These are phyloP conservation scores for Miamiensis avidus DNA, from an alignment of 169 alveolate species.

Conservation along the genomic window DNA sequence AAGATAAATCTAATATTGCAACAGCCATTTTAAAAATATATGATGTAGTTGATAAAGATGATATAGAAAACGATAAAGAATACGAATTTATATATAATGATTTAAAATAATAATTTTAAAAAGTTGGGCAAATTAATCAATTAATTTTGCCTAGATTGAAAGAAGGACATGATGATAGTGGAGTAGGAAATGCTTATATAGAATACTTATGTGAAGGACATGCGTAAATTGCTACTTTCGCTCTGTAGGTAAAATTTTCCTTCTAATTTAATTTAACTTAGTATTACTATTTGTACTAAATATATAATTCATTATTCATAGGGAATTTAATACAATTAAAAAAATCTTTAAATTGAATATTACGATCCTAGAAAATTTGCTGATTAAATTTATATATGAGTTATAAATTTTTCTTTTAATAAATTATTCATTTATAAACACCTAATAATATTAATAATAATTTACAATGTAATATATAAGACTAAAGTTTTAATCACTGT, in stretches of 20 bases:
- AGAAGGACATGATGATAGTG: neutral
- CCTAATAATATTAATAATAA: no score
- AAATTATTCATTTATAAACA: no score
- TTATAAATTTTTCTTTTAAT: neutral
- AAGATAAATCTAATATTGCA: no score
- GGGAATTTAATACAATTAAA: neutral
- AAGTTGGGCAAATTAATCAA: neutral
- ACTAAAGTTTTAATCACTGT: no score
- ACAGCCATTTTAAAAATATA: neutral
- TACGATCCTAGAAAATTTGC: neutral
- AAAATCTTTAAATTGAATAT: neutral
- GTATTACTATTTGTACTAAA: no score
- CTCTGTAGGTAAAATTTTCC: neutral
- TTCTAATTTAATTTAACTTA: no score
- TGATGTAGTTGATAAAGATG: neutral
- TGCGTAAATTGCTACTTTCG: neutral
- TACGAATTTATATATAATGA: neutral
- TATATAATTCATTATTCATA: no score
- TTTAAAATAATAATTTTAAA: no score
- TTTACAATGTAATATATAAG: no score
- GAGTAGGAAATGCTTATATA: neutral
- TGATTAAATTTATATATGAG: neutral
- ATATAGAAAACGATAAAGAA: neutral
- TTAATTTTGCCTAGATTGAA: neutral
- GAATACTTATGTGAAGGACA: neutral